Evolutionary conservation across 1,139 yeast genomes (phyloP).

Genomic region (Yamadazyma triangularis): DNA sequence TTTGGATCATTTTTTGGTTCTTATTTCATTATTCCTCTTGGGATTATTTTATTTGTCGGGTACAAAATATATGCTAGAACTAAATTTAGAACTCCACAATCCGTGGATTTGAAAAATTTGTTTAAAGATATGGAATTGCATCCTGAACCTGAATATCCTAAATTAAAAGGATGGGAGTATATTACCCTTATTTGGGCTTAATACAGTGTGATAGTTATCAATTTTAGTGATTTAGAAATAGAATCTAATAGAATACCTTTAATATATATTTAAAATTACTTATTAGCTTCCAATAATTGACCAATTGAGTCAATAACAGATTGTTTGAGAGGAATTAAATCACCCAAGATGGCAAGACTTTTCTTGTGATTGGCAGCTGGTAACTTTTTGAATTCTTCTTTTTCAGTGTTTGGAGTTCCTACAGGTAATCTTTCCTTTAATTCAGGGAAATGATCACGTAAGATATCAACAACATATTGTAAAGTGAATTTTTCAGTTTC

Average conservation of each 20-base stretch:
- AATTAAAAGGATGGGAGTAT: slow-evolving; percentile 22
- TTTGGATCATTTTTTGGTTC: slow-evolving; percentile 31
- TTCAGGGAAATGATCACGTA: slow-evolving; percentile 19
- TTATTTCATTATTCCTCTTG: slow-evolving; percentile 35
- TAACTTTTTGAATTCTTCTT: slow-evolving; percentile 9
- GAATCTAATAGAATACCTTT: no score
- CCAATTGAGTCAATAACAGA: slow-evolving; percentile 34
- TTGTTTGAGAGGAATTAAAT: slow-evolving; percentile 28
- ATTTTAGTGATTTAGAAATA: no score
- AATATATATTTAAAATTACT: no score
- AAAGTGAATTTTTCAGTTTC: slow-evolving; percentile 8
- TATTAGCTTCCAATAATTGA: slow-evolving; percentile 34
- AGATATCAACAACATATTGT: slow-evolving; percentile 20
- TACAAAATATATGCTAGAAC: slow-evolving; percentile 27
- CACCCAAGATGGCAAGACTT: slow-evolving; percentile 27
- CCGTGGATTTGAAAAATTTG: slow-evolving; percentile 27
- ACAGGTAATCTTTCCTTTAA: slow-evolving; percentile 23
- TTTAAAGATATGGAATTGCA: slow-evolving; percentile 31
- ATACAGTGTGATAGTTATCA: no score
- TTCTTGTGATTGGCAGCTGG: slow-evolving; percentile 19
- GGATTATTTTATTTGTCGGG: slow-evolving; percentile 18
- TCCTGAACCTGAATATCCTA: slow-evolving; percentile 32
- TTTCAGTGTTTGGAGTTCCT: slow-evolving; percentile 27
- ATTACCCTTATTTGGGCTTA: slow-evolving; percentile 22
- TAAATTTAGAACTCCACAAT: slow-evolving; percentile 20